Evolutionary conservation across 2,329 filamentous ascomycete genomes (phyloP), one percentile per base, ranked within the genome.

Genomic region (Penicillium frequentans): DNA sequence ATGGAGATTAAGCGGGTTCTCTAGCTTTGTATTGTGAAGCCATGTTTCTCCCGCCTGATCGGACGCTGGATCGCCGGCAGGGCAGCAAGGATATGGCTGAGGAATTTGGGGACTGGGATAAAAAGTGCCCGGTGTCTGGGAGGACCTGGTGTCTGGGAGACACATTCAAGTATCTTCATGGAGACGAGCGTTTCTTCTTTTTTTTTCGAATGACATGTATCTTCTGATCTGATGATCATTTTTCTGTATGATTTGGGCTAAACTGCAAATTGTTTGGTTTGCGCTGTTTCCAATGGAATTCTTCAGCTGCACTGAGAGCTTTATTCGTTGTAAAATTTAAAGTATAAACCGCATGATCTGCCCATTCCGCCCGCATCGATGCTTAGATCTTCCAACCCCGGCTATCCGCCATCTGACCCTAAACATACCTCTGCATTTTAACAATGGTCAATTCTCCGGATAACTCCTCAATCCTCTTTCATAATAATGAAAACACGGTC

Each of bases 391-490:
- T 5, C 39, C 5, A 11, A 23, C 11, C n/a, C 37, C 35, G 19
- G 26, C 21, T 16, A 35, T 50, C 27, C 11, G 21, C 21, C 24
- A n/a, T 39, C 24, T 8, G 13, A 23, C 14, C 31, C 31, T 26
- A 31, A 42, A n/a, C 48, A 19, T 24, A 24, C 29, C 24, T 29
- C 16, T 19, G 27, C 10, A 47, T 11, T 31, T 19, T 19, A 4
- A 49, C 39, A 14, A 59, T 42, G 29, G 23, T 8, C 14, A 35
- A 6, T 7, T 9, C 10, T 14, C 21, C 27, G 21, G 33, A 19
- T 16, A 24, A 21, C 13, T 16, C 10, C 13, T 37, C 21, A 21
- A 79, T 86, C 39, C 72, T 87, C 44, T 86, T 82, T 68, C 77
- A 81, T 57, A 83, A 81, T 58, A 50, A 64, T 1, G 65, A 74